Evolutionary conservation across 2,329 filamentous ascomycete genomes (phyloP).

Genomic region (Phoma herbarum): DNA sequence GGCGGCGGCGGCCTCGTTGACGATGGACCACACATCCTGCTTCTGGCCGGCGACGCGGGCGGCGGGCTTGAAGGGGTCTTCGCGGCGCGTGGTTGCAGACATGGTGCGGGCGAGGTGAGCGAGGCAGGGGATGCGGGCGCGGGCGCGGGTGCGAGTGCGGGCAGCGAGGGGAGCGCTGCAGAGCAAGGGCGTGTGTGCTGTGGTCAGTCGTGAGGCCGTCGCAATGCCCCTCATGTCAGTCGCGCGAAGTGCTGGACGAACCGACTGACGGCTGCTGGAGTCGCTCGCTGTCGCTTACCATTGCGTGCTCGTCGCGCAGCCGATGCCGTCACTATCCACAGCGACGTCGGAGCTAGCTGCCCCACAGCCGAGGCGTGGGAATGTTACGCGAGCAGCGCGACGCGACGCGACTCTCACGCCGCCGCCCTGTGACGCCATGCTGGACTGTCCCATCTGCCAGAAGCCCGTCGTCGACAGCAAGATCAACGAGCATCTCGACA

Average conservation of each 20-base stretch:
- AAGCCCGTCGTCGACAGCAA: slow-evolving; percentile 74
- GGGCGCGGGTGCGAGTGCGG: not conserved
- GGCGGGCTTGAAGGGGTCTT: slow-evolving; percentile 62
- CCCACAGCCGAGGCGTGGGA: slow-evolving; percentile 22
- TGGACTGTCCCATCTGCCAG: slow-evolving; percentile 84
- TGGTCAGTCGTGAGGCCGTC: slow-evolving; percentile 13
- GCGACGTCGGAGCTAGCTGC: slow-evolving; percentile 6
- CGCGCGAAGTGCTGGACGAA: too few species aligned
- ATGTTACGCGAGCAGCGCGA: slow-evolving; percentile 16
- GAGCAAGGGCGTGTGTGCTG: slow-evolving; percentile 9
- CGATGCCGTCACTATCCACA: slow-evolving; percentile 15
- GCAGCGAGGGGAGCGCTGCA: slow-evolving; percentile 19
- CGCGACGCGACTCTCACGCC: slow-evolving; percentile 23
- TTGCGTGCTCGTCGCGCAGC: slow-evolving; percentile 44
- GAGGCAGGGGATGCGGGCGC: slow-evolving; percentile 27
- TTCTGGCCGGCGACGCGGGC: slow-evolving; percentile 62
- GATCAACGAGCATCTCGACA: slow-evolving; percentile 94
- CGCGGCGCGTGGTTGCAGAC: slow-evolving; percentile 46
- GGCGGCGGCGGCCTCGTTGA: slow-evolving; percentile 72
- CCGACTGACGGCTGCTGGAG: not conserved
- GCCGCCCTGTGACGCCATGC: slow-evolving; percentile 57
- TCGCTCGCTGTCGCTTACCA: slow-evolving; percentile 13
- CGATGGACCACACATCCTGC: slow-evolving; percentile 71
- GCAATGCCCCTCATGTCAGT: slow-evolving; percentile 29
- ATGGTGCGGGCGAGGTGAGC: slow-evolving; percentile 33